These are phyloP conservation scores for Wallacemonas sp. DNA, from an alignment of 208 protist species.

Conservation along the genomic window DNA sequence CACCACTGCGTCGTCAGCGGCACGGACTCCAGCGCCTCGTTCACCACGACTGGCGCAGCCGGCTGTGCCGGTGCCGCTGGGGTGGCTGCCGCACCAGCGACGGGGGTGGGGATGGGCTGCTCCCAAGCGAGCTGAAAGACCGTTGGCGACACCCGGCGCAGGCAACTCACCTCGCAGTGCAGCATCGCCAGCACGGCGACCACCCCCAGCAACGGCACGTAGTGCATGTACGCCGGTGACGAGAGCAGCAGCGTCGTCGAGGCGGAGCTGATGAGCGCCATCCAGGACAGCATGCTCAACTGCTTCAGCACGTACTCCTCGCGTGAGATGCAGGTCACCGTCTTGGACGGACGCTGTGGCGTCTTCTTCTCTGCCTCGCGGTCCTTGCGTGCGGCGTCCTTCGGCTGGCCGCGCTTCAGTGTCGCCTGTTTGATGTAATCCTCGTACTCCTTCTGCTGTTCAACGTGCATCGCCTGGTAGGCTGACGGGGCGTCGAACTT, in stretches of 20 bases:
- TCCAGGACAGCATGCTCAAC: constrained; percentile 31
- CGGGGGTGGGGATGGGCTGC: neutral
- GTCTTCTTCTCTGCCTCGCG: constrained; percentile 7
- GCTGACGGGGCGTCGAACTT: constrained; percentile 32
- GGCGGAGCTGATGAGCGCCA: constrained; percentile 22
- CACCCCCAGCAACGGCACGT: constrained; percentile 18
- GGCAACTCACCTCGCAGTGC: constrained; percentile 13
- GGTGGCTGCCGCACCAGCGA: neutral
- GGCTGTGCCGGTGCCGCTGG: neutral
- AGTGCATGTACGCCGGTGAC: constrained; percentile 10
- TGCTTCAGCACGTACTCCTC: constrained; percentile 76
- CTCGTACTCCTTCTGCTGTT: constrained; percentile 20
- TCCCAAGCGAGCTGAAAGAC: constrained; percentile 14
- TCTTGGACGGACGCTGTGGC: neutral
- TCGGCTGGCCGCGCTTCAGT: constrained; percentile 1
- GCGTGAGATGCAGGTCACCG: constrained; percentile 39
- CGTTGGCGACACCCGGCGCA: constrained; percentile 17
- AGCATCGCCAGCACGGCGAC: constrained; percentile 28
- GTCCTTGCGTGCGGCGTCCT: constrained; percentile 17
- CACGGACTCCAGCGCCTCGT: constrained; percentile 15
- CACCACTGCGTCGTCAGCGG: constrained; percentile 30
- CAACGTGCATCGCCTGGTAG: constrained; percentile 14
- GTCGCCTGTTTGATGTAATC: neutral
- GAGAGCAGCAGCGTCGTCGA: constrained; percentile 27
- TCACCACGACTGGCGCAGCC: constrained; percentile 11